These are phyloP conservation scores for Yarrowia sp. DNA, from an alignment of 805 yeast species.

Conservation along the genomic window DNA sequence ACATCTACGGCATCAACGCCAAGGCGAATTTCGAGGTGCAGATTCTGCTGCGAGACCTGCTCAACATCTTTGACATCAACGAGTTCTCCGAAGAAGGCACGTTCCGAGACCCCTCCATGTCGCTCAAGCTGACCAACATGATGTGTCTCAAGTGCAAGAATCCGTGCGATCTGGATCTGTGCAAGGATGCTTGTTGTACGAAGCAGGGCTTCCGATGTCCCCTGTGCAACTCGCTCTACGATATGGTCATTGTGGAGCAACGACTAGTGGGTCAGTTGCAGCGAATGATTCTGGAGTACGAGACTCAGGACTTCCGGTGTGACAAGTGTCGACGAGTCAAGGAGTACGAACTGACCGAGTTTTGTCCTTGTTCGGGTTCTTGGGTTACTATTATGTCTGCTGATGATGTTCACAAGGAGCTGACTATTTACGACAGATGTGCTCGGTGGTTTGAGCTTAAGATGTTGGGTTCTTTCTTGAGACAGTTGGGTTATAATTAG, in stretches of 20 bases:
- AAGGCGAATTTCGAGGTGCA: slow-evolving; percentile 69
- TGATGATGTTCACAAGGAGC: slow-evolving; percentile 44
- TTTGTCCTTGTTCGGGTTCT: slow-evolving; percentile 84
- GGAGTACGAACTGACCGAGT: slow-evolving; percentile 63
- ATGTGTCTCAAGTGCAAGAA: slow-evolving; percentile 77
- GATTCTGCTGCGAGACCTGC: slow-evolving; percentile 66
- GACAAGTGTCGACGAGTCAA: slow-evolving; percentile 66
- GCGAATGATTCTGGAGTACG: slow-evolving; percentile 54
- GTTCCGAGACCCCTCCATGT: slow-evolving; percentile 71
- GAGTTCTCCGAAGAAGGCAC: slow-evolving; percentile 78
- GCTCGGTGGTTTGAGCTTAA: slow-evolving; percentile 16
- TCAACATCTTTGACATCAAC: slow-evolving; percentile 69
- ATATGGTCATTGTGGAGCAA: slow-evolving; percentile 74
- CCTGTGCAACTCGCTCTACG: slow-evolving; percentile 61
- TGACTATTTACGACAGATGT: slow-evolving; percentile 44
- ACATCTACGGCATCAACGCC: slow-evolving; percentile 64
- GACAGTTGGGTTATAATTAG: slow-evolving; percentile 11
- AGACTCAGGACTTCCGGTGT: slow-evolving; percentile 79
- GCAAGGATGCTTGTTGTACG: slow-evolving; percentile 51
- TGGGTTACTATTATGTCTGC: slow-evolving; percentile 62
- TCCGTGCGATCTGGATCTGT: slow-evolving; percentile 74
- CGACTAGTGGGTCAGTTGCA: slow-evolving; percentile 63
- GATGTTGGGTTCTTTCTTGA: slow-evolving; percentile 12
- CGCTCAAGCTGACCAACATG: slow-evolving; percentile 61
- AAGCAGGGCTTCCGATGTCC: slow-evolving; percentile 54